Percentiles rank a stretch among this genome's conserved stretches.
phyloP scores from a whole-genome alignment of 148 eudicot genomes.

The Vaccinium corymbosum region DNA sequence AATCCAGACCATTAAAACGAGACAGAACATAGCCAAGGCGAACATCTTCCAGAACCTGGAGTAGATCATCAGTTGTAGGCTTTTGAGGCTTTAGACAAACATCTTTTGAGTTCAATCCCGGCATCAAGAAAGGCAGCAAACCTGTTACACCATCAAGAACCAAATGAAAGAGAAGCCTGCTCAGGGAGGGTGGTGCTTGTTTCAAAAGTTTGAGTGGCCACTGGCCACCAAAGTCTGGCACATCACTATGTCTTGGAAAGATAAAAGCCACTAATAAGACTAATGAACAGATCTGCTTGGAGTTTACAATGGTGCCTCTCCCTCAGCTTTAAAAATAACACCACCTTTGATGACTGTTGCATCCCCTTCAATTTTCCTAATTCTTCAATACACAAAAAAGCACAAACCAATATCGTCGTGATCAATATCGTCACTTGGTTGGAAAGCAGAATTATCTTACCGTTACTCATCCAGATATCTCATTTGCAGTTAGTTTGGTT shows the following conservation, averaged over 20 bases:
- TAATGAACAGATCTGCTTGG: neutral
- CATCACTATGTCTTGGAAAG: neutral
- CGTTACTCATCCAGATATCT: too few species aligned
- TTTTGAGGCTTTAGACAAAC: slow-evolving; percentile 33
- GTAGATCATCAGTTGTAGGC: slow-evolving; percentile 69
- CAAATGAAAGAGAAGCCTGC: neutral
- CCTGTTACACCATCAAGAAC: slow-evolving; percentile 31
- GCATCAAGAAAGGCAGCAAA: slow-evolving; percentile 54
- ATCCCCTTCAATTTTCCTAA: neutral
- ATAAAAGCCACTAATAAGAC: neutral
- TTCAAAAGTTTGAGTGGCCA: neutral
- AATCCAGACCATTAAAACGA: slow-evolving; percentile 67
- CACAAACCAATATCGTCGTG: too few species aligned
- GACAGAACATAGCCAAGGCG: slow-evolving; percentile 68
- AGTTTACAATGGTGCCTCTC: neutral
- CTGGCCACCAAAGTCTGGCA: neutral
- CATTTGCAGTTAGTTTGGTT: too few species aligned
- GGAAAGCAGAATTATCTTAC: too few species aligned
- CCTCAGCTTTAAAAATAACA: neutral
- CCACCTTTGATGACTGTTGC: neutral
- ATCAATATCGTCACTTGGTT: too few species aligned
- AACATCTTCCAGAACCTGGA: slow-evolving; percentile 77
- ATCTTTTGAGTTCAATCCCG: slow-evolving; percentile 22
- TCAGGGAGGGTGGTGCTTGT: neutral
- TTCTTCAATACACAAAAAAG: neutral